Base-by-base conservation (phyloP, 257 asterid genomes). In the Schizonepeta tenuifolia region DNA sequence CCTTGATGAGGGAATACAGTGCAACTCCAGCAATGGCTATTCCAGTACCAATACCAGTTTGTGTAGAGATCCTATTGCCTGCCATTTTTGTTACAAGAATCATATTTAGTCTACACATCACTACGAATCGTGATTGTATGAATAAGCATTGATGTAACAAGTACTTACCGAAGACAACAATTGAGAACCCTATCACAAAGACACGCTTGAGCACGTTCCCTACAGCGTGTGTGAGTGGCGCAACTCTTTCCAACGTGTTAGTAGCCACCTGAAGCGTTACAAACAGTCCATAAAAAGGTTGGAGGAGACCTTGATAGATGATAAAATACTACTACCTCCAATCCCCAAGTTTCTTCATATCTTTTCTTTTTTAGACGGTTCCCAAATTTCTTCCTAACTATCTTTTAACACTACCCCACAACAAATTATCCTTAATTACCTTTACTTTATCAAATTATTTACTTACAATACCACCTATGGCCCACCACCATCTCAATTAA, bases 11-110 rank as follows among this genome's bases (percentile, higher is more conserved):
- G 18, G 91, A 86, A 72, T 84, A 86, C 73, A 84, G 80, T 51
- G 91, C 86, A 60, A 86, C 91, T 0, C 91, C 91, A 46, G 87
- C 91, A 68, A 86, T 86, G 21, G 91, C 91, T 78, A 86, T 78
- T 63, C 83, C 88, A 24, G 86, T 86, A 13, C 91, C 91, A 71
- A 84, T 84, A 44, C 87, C 91, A 65, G 91, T 86, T 70, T 86
- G 91, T 40, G 87, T 86, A 22, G 91, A 86, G 75, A 86, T 86
- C 70, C 51, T 82, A 73, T 86, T 86, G 35, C 91, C 90, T 85
- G 84, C 72, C 55, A 65, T 10, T 28, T 77, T 67, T 59, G 41
- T 22, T 26, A 21, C 65, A 44, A 18, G 21, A 20, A 66, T 55
- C 60, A 65, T 56, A 28, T 15, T 65, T 38, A 40, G n/a, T 13